Base-by-base conservation (phyloP, 805 yeast genomes). In the Cyberlindnera subsufficiens region DNA sequence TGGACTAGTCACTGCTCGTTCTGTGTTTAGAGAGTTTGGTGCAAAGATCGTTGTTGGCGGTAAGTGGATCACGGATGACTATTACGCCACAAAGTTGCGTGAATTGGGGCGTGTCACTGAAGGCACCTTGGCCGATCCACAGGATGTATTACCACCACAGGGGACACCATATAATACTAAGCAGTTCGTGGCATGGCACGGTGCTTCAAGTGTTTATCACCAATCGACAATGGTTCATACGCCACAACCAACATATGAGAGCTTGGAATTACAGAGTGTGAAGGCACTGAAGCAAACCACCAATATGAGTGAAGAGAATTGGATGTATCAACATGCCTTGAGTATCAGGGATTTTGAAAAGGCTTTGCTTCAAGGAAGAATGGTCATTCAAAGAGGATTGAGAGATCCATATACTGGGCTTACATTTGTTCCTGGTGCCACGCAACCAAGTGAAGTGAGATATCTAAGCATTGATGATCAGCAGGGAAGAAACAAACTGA, bases 11-110 rank as follows among this genome's bases (percentile, higher is more conserved):
- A 82, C 97, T 6, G 97, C 99, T 0, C 76, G 95, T 44, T 82
- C 95, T 14, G 80, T 89, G 2, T 93, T 77, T 65, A 75, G 89
- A 50, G 98, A 90, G 64, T 91, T 93, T 69, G 99, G 99, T 5
- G 86, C 96, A 19, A 78, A 78, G 47, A 79, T 90, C 39, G 70
- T 93, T 32, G 74, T 78, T 17, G 84, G 86, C 41, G 99, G 99
- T 35, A 77, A 74, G 48, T 78, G 84, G 51, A 83, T 86, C 25
- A 72, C 68, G 11, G 99, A 93, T 66, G 99, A 93, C 63, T 93
- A 90, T 61, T 86, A 90, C 69, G 95, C 80, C 0, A 66, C 74
- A 29, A 71, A 64, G 38, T 68, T 75, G 3, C 63, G 66, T 16
- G 64, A 59, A 29, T 73, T 69, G 35, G 77, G 76, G 20, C 89